Evolutionary conservation across 148 eudicot species (phyloP), one percentile per base, ranked within the genome.

Genomic region (Pouteria glomerata): DNA sequence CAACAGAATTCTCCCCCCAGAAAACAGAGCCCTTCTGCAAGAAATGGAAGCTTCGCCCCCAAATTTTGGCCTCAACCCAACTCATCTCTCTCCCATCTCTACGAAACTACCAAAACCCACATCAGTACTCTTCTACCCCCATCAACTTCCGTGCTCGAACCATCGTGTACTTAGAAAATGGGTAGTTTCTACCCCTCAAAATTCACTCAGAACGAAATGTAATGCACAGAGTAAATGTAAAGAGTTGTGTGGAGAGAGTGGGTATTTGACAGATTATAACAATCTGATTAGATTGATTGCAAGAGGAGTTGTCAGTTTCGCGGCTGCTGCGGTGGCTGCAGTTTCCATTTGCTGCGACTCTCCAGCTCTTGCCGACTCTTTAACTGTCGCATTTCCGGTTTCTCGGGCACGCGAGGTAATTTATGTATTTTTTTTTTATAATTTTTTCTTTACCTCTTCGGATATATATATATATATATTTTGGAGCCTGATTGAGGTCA

Each of bases 361-460:
- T 66, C 80, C 93, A 8, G 96, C 91, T 63, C 56, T 82, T 35
- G 91, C 98, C 0, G 90, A 94, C 71, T 89, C 98, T 62, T 81
- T 94, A 42, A 94, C 98, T 33, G 78, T 94, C 2, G 98, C 98
- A 15, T 94, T 94, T 61, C 98, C 98, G 13, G 93, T 84, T 61
- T 94, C 98, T 57, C 98, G 85, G 60, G 79, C 91, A 29, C 82
- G 66, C 58, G 98, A 94, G 98, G 98, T 85, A 69, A 58, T 50
- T 58, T 34, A 57, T 35, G 10, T 19, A 10, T 8, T 45, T 4
- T 21, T 64, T 18, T 30, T 29, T 35, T 31, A 42, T 14, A 56
- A 30, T 15, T 16, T 16, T 60, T 15, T 47, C 15, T 4, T 19
- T 29, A 31, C 8, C 48, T 45, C 27, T 1, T 0, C 42, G 26